Evolutionary conservation across 371 early-diverging fungal species (phyloP).

Genomic region (Phascolomyces articulosus): DNA sequence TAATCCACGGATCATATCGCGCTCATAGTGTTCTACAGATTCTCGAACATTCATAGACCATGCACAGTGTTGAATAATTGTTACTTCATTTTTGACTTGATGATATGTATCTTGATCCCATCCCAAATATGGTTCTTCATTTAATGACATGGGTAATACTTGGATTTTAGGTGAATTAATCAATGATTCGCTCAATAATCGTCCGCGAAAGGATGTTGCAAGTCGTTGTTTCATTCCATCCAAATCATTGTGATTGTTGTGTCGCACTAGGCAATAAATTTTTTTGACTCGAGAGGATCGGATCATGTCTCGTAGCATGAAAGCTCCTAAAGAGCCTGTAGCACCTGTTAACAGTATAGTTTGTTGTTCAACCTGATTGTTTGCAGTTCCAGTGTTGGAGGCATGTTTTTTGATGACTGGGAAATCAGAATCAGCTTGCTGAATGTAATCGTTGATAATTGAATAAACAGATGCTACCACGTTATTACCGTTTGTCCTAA

Average conservation of each 20-base stretch:
- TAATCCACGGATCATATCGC: slow-evolving; percentile 33
- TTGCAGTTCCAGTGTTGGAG: background rate
- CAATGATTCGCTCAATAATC: slow-evolving; percentile 16
- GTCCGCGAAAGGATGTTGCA: slow-evolving; percentile 20
- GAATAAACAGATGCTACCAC: background rate
- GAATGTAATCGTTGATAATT: slow-evolving; percentile 9
- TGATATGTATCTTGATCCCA: slow-evolving; percentile 25
- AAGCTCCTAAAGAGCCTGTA: slow-evolving; percentile 40
- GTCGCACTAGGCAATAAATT: slow-evolving; percentile 19
- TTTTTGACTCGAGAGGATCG: slow-evolving; percentile 22
- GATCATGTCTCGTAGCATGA: slow-evolving; percentile 29
- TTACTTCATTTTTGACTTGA: slow-evolving; percentile 27
- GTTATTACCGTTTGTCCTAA: too few relatives aligned
- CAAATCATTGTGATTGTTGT: background rate
- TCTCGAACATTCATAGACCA: slow-evolving; percentile 41
- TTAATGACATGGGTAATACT: slow-evolving; percentile 15
- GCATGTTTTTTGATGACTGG: background rate
- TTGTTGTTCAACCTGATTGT: slow-evolving; percentile 6
- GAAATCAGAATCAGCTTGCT: slow-evolving; percentile 25
- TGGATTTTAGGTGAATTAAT: slow-evolving; percentile 6
- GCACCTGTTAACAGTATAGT: slow-evolving; percentile 43
- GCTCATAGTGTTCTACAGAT: slow-evolving; percentile 31
- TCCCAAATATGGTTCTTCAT: slow-evolving; percentile 27
- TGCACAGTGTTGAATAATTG: slow-evolving; percentile 37
- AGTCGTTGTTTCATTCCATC: background rate